phyloP scores from a whole-genome alignment of 2,329 filamentous ascomycete species.

The Dactylellina drechsleri region DNA sequence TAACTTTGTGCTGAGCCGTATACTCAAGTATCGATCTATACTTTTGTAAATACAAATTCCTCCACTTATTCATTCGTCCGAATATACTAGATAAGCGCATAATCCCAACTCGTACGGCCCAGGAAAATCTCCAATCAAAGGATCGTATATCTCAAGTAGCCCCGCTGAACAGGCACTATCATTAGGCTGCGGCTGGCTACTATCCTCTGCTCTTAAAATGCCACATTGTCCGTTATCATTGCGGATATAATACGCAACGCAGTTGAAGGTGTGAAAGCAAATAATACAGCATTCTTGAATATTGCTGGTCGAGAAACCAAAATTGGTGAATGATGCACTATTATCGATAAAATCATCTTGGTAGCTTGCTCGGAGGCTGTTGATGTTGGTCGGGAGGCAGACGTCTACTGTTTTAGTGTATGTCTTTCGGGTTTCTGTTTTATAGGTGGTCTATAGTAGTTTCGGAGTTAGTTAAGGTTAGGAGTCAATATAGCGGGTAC shows the following conservation, averaged over 20 bases:
- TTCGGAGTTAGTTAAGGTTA: too few species aligned
- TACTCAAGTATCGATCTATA: background rate
- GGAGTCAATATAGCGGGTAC: background rate
- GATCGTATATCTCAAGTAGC: constrained; percentile 42
- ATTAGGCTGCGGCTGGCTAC: constrained; percentile 32
- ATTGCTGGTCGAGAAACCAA: constrained; percentile 15
- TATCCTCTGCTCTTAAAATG: constrained; percentile 12
- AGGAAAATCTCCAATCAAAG: constrained; percentile 13
- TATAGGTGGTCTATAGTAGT: too few species aligned
- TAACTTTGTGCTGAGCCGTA: too few species aligned
- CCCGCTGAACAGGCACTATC: constrained; percentile 32
- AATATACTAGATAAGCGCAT: constrained; percentile 44
- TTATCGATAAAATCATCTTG: constrained; percentile 25
- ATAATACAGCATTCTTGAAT: constrained; percentile 44
- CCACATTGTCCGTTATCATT: constrained; percentile 22
- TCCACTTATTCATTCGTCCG: constrained; percentile 30
- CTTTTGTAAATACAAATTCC: background rate
- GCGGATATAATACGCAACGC: constrained; percentile 34
- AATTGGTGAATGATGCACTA: constrained; percentile 4
- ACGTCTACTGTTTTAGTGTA: constrained; percentile 30
- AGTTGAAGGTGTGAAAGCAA: constrained; percentile 39
- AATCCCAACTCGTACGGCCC: constrained; percentile 35
- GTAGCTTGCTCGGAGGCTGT: constrained; percentile 15
- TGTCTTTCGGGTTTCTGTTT: constrained; percentile 37
- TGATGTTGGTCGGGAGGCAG: constrained; percentile 10